phyloP scores from a whole-genome alignment of 208 protist genomes.

The Wallacemonas sp. region DNA sequence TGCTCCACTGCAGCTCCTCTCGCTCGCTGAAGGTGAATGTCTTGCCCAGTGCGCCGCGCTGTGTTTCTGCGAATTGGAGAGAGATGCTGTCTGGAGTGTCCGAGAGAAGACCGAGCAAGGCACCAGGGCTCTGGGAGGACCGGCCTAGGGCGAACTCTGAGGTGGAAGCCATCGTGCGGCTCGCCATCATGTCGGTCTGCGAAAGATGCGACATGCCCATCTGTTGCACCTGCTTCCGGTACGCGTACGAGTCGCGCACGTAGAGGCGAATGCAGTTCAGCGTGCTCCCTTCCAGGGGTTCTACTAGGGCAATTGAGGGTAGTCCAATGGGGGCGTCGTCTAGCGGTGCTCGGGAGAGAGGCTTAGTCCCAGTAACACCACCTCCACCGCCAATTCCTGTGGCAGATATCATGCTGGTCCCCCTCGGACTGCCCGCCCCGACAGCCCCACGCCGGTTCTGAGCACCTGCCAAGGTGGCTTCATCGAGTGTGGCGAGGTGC shows the following conservation, averaged over 20 bases:
- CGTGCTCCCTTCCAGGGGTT: conserved; percentile 36
- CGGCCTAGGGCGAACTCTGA: background rate
- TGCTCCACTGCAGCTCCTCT: conserved; percentile 70
- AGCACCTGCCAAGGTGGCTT: background rate
- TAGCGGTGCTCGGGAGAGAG: background rate
- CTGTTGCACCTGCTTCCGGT: conserved; percentile 16
- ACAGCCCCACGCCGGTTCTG: background rate
- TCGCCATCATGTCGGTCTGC: background rate
- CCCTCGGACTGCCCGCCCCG: background rate
- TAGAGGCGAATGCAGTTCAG: conserved; percentile 71
- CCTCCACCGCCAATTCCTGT: too few species aligned
- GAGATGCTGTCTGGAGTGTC: conserved; percentile 28
- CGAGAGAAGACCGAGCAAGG: background rate
- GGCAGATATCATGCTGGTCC: too few species aligned
- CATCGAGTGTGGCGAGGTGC: conserved; percentile 10
- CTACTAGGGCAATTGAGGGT: background rate
- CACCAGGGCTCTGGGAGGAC: conserved; percentile 4
- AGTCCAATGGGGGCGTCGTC: background rate
- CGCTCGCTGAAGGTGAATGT: conserved; percentile 45
- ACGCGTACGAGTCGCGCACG: conserved; percentile 71
- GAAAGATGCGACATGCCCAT: conserved; percentile 2
- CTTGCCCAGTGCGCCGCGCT: conserved; percentile 17
- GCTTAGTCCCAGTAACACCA: too few species aligned
- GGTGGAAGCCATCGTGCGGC: background rate
- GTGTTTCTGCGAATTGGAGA: conserved; percentile 33